These are phyloP conservation scores for Lipomyces anomalus DNA, from an alignment of 805 yeast genomes.

Conservation along the genomic window DNA sequence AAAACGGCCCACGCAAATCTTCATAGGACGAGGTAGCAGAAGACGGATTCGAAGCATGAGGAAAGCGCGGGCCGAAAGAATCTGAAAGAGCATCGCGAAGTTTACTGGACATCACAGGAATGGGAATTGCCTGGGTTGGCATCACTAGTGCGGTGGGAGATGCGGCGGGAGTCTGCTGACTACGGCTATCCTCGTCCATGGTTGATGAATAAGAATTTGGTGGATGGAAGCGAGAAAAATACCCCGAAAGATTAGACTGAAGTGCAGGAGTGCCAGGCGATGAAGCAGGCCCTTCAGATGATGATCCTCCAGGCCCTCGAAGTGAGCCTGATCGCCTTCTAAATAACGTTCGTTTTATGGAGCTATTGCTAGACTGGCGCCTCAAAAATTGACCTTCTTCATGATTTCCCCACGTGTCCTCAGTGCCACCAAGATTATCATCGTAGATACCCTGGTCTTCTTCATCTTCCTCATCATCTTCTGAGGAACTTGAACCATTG, in stretches of 20 bases:
- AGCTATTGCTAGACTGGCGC: no score
- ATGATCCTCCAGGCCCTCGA: no score
- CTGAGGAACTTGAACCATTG: neutral
- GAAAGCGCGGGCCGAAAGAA: neutral
- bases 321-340: no score
- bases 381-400: no score
- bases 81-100: neutral
- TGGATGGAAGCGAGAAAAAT: neutral
- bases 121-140: neutral
- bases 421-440: no score
- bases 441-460: no score
- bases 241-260: neutral
- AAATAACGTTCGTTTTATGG: no score
- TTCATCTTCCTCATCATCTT: neutral
- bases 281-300: no score
- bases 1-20: neutral
- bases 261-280: no score
- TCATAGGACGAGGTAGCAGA: neutral
- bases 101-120: neutral
- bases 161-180: neutral
- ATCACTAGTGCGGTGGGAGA: neutral
- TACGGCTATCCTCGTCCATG: neutral
- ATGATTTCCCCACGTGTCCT: no score
- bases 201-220: neutral
- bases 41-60: neutral